phyloP scores from a whole-genome alignment of 2,329 filamentous ascomycete species.

The Colletotrichum noveboracense region DNA sequence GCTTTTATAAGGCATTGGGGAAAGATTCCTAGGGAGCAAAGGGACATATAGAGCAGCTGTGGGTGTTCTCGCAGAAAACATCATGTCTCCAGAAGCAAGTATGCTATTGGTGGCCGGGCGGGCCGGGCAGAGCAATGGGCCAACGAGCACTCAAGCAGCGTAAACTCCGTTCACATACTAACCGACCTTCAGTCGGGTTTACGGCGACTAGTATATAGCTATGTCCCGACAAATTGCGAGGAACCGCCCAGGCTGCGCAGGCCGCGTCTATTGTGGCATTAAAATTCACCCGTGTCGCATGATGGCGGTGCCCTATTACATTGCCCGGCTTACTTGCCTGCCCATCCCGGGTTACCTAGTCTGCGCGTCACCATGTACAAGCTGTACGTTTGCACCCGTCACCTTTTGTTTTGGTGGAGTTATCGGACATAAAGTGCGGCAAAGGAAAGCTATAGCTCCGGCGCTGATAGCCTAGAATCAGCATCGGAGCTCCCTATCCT shows the following conservation, averaged over 20 bases:
- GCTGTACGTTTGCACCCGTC: neutral
- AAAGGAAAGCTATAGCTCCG: neutral
- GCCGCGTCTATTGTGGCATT: neutral
- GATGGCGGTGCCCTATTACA: neutral
- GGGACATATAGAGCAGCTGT: neutral
- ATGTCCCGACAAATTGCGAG: neutral
- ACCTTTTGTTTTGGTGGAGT: neutral
- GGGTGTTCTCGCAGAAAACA: neutral
- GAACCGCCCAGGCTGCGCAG: neutral
- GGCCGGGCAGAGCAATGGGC: neutral
- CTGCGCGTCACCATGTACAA: neutral
- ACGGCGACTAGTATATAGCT: neutral
- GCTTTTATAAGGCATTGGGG: neutral
- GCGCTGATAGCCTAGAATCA: neutral
- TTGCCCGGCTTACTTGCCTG: neutral
- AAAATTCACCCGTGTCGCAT: neutral
- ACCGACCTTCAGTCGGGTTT: neutral
- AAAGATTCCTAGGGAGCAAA: neutral
- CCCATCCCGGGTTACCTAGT: neutral
- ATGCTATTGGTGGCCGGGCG: neutral
- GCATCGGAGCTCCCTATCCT: neutral
- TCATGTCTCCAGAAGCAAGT: neutral
- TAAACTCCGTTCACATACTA: neutral
- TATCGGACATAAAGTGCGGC: neutral
- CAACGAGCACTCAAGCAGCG: neutral